These are phyloP conservation scores for Epithele typhae DNA, from an alignment of 768 basidiomycete species.

Conservation along the genomic window DNA sequence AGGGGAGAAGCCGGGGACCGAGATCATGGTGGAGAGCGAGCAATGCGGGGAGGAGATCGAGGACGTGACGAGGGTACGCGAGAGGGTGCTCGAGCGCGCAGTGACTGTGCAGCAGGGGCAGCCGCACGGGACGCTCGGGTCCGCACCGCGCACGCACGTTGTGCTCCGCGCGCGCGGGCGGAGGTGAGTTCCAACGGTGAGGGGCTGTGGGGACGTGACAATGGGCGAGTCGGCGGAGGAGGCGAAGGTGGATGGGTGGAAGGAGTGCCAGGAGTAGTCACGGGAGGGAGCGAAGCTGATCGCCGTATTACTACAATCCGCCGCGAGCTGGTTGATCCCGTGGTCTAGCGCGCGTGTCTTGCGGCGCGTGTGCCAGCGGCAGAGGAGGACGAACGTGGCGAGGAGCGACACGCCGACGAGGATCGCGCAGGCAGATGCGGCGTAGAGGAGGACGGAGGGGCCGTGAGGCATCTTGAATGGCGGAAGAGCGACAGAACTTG, in stretches of 20 bases:
- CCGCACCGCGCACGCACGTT: neutral
- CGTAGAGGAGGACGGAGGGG: constrained; percentile 8
- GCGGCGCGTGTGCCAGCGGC: constrained; percentile 8
- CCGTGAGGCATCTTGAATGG: too few species aligned
- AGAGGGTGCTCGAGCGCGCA: neutral
- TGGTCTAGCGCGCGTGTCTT: constrained; percentile 4
- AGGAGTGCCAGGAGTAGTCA: constrained; percentile 2
- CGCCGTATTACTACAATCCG: constrained; percentile 1
- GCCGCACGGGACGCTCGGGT: constrained; percentile 1
- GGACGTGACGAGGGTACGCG: neutral
- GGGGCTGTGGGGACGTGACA: neutral
- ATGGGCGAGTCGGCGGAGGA: neutral
- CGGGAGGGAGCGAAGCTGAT: constrained; percentile 3
- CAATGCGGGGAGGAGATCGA: too few species aligned
- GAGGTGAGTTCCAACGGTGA: neutral
- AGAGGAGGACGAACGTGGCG: constrained; percentile 3
- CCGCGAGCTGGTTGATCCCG: constrained; percentile 7
- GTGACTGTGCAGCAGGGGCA: constrained; percentile 1
- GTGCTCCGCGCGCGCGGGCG: constrained; percentile 1
- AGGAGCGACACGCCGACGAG: constrained; percentile 9
- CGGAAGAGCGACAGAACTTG: too few species aligned
- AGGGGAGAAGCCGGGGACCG: too few species aligned
- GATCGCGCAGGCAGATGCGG: constrained; percentile 10
- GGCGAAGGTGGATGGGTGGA: constrained; percentile 1
- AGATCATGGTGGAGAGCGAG: too few species aligned